Base-by-base conservation (phyloP, 2,329 filamentous ascomycete genomes). In the Biscogniauxia marginata region DNA sequence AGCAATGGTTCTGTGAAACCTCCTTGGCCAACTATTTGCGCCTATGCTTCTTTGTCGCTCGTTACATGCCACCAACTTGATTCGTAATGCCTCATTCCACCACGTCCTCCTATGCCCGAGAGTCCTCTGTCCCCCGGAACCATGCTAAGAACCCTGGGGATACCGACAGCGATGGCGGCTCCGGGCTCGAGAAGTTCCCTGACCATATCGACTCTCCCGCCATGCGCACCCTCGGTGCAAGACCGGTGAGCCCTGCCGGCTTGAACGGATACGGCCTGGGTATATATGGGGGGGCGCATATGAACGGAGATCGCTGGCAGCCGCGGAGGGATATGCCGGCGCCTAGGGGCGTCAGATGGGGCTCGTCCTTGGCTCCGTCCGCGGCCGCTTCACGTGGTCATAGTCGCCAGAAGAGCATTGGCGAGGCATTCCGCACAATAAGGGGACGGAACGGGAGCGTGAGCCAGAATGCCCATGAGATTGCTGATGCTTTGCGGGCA, bases 391-490 rank as follows among this genome's bases (percentile, higher is more conserved):
- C 65, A 49, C 64, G 63, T 50, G 64, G 58, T 18, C 67, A 68
- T 52, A 62, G 67, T 25, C 73, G 89, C 62, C 91, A 95, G 71
- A 96, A 93, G 80, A 96, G 92, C 74, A 83, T 97, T 65, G 87
- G 86, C 67, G 91, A 96, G 73, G 91, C 93, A n/a, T 84, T 97
- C 63, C 86, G 84, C 65, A 92, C 86, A 3, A 93, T 97, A 66
- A 82, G 91, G 63, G 87, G 84, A 39, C 83, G 92, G 66, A 90
- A 88, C 67, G 90, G 85, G 51, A 98, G 93, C 72, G 87, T 97
- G 66, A 93, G 87, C 76, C 90, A 93, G 71, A 96, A 96, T 75
- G 93, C 92, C 53, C 91, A 96, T 58, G 93, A 98, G 74, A 85
- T 99, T 67, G 93, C 92, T 46, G 91, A 95, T 73, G 92, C 93